Base-by-base conservation (phyloP, 495 filamentous ascomycete species). In the Podospora conica region DNA sequence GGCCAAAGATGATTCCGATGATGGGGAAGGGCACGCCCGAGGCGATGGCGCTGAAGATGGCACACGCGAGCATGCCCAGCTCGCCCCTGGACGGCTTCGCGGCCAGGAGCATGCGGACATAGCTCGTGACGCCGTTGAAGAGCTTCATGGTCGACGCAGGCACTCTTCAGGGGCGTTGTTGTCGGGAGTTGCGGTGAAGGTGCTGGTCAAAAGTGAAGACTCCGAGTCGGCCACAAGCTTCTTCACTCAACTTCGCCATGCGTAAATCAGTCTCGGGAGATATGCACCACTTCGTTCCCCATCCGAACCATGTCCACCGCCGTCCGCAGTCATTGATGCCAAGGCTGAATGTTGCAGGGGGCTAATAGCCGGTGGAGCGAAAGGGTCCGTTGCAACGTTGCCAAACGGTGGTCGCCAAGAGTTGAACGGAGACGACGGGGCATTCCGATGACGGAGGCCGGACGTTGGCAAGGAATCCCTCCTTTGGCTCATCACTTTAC, bases 21-120 rank as follows among this genome's bases (percentile, higher is more conserved):
- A 90, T 75, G 15, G 87, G 88, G 60, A 90, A 89, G 12, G 88
- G 88, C 1, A 88, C 84, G 61, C 88, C 88, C 11, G 88, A 84
- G 11, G 80, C 87, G 25, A 87, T 82, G 29, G 88, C 81, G 54
- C 78, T 74, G 10, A 86, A 29, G 58, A 84, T 73, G 29, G 85
- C 88, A 9, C 77, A 68, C 21, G 74, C n/a, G n/a, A 90, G 75
- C 55, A 84, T 73, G 53, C 76, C 65, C 21, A 82, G 68, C 66
- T 88, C 86, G 62, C 64, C 23, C 58, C 63, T 67, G 48, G 69
- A 71, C 9, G 77, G 77, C 57, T 76, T 73, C 57, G 66, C 77
- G 31, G 74, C 74, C 53, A 75, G 72, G 21, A 79, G 74, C 59
- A 79, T 69, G 29, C 72, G 71, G 66, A 69, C 73, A 60, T 79